phyloP scores from a whole-genome alignment of 805 yeast genomes.

The Starmerella apicola region DNA sequence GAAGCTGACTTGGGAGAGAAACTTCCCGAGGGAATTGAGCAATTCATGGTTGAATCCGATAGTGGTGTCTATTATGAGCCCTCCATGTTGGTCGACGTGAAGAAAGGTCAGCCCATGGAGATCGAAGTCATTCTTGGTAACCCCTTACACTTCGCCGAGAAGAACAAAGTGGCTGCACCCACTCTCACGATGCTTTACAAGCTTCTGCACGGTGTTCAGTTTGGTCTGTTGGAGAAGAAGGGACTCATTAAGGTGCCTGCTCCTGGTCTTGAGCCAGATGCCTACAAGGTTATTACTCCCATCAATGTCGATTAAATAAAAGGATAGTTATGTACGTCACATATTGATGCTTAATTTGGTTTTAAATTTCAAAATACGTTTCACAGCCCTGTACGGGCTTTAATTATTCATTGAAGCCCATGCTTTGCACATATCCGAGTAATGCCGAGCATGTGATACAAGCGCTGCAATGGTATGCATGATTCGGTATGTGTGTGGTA shows the following conservation, averaged over 20 bases:
- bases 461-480: too few relatives aligned
- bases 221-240: constrained; percentile 43
- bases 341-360: too few relatives aligned
- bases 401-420: too few relatives aligned
- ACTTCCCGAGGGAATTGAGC: constrained; percentile 39
- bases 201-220: constrained; percentile 50
- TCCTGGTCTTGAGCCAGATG: constrained; percentile 7
- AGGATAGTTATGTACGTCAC: too few relatives aligned
- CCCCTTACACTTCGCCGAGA: constrained; percentile 39
- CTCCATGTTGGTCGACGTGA: constrained; percentile 59
- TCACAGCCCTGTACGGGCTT: too few relatives aligned
- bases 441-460: too few relatives aligned
- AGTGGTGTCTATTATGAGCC: constrained; percentile 51
- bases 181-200: constrained; percentile 44
- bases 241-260: constrained; percentile 38
- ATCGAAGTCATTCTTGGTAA: constrained; percentile 62
- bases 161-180: constrained; percentile 44
- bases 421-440: too few relatives aligned
- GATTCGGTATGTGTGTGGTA: too few relatives aligned
- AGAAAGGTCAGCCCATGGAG: constrained; percentile 58
- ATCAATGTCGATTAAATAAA: background rate
- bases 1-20: constrained; percentile 48
- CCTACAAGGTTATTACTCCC: background rate
- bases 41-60: constrained; percentile 43
- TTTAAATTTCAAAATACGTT: too few relatives aligned